Evolutionary conservation across 1,284 basidiomycete species (phyloP).

Genomic region (Ganoderma multipileum): DNA sequence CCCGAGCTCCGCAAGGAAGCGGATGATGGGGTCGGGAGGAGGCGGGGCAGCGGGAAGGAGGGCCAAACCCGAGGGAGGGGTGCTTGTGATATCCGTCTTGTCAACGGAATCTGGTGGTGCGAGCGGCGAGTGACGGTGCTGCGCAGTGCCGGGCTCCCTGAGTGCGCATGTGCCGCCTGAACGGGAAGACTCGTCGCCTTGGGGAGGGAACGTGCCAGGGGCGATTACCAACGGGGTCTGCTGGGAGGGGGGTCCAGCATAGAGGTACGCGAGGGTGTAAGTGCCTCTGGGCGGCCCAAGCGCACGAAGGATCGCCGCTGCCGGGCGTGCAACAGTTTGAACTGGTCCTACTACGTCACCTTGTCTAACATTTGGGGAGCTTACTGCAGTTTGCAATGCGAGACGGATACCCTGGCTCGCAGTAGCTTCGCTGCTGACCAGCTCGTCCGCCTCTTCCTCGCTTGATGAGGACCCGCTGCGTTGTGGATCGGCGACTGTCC

Average conservation of each 20-base stretch:
- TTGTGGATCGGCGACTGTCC: neutral
- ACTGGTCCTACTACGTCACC: neutral
- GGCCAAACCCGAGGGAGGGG: neutral
- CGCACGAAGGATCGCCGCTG: constrained; percentile 1
- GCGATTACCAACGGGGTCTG: neutral
- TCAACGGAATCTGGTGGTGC: neutral
- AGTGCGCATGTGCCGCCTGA: neutral
- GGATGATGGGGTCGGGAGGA: constrained; percentile 6
- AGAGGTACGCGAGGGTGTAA: neutral
- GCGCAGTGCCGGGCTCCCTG: neutral
- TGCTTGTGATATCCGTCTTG: neutral
- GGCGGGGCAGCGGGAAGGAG: neutral
- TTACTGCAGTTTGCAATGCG: neutral
- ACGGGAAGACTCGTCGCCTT: neutral
- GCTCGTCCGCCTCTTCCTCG: neutral
- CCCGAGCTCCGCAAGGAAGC: constrained; percentile 10
- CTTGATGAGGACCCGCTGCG: neutral
- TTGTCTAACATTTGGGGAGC: neutral
- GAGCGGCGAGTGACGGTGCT: neutral
- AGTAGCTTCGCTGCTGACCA: neutral
- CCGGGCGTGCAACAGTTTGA: neutral
- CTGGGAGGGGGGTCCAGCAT: neutral
- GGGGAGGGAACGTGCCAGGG: neutral
- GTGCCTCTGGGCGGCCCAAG: neutral
- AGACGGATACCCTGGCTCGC: neutral